Evolutionary conservation across 2,329 filamentous ascomycete species (phyloP), one percentile per base, ranked within the genome.

Genomic region (Pestalotiopsis sp.): DNA sequence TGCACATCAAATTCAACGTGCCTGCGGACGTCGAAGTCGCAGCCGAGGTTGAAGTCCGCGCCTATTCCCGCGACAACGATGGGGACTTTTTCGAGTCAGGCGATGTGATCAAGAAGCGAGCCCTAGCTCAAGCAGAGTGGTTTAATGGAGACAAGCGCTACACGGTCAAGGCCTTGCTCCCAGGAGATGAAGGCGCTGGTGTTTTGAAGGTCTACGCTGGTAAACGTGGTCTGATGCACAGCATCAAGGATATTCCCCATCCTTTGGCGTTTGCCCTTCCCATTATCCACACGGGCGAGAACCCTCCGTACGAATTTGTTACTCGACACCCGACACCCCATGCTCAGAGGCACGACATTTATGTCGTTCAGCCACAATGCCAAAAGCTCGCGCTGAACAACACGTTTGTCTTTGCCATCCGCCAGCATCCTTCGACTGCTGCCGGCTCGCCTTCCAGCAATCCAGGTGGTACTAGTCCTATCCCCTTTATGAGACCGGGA

Each of bases 291-390:
- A 92, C 90, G 0, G 96, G 96, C 69, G 92, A 95, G 74, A 99
- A 99, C 77, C 96, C 96, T 3, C 89, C 93, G 0, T 99, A 97
- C 80, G 94, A 97, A 69, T 99, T 98, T 80, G 87, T 98, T 60
- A 92, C 92, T 52, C 90, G 96, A 4, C 96, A 99, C 78, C 97
- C 97, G 7, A 99, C 96, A 2, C 96, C 96, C 9, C 96, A 99
- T 79, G 96, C 96, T n/a, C 94, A 97, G 77, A 90, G 95, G 57
- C 95, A 99, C 80, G 96, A 99, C 78, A 91, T 99, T 69, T 99
- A 99, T 80, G 93, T 99, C 71, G 93, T 95, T 59, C 96, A 98
- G 77, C 96, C 97, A 1, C 97, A 99, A 80, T 99, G 96, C 79
- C 88, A 92, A 72, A 90, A 91, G 31, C 85, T 99, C 36, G 95